Evolutionary conservation across 2,329 filamentous ascomycete species (phyloP).

Genomic region (Lachnellula hyalina): DNA sequence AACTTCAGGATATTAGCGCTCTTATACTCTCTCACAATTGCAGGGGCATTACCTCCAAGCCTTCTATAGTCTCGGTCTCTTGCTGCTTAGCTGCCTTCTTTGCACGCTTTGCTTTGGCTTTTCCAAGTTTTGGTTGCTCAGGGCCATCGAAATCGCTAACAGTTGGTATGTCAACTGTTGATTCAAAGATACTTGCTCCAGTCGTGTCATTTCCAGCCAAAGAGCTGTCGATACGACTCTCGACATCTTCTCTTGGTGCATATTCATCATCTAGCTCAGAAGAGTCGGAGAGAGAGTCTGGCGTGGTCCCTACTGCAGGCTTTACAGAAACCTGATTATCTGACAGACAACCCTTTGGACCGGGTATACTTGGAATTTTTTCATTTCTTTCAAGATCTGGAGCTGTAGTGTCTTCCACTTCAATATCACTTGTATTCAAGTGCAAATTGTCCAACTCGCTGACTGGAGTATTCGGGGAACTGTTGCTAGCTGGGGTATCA

Average conservation of each 20-base stretch:
- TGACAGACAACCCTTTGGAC: background rate
- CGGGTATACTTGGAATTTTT: background rate
- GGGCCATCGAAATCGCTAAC: conserved; percentile 4
- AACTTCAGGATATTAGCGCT: conserved; percentile 30
- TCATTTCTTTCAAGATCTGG: background rate
- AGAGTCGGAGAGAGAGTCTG: conserved; percentile 5
- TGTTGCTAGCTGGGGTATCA: conserved; percentile 20
- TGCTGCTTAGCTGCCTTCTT: conserved; percentile 40
- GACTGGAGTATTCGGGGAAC: conserved; percentile 8
- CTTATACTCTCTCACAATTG: background rate
- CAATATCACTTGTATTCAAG: conserved; percentile 3
- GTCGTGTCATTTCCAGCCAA: conserved; percentile 13
- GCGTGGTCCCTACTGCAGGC: background rate
- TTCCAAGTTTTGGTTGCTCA: conserved; percentile 38
- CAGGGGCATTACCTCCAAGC: conserved; percentile 13
- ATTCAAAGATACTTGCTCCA: conserved; percentile 7
- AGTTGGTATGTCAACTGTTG: conserved; percentile 14
- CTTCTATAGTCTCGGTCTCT: conserved; percentile 12
- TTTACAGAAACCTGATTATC: background rate
- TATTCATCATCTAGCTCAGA: conserved; percentile 30
- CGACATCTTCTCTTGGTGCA: conserved; percentile 26
- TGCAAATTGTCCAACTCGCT: conserved; percentile 21
- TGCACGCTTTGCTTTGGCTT: conserved; percentile 48
- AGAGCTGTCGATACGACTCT: conserved; percentile 19
- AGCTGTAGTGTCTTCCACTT: background rate